Base-by-base conservation (phyloP, 371 early-diverging fungal genomes). In the Rhizopus arrhizus region DNA sequence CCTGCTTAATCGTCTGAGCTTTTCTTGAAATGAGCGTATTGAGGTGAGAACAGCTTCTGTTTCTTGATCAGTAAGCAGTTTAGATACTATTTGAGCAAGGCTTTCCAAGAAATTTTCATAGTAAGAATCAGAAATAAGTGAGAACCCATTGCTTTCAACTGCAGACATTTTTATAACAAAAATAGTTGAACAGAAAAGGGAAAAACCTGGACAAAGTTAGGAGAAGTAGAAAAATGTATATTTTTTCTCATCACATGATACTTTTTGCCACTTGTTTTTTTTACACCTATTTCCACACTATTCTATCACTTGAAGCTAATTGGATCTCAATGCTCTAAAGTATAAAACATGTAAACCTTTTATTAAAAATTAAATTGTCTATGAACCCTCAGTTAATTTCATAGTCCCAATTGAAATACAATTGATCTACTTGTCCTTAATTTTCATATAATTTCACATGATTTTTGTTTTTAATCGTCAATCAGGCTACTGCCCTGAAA, bases 31-130 rank as follows among this genome's bases (percentile, higher is more conserved):
- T 41, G 78, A 75, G 10, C 78, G 84, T 59, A 91, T 85, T n/a
- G 87, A 85, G 1, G 74, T 54, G 45, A 90, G 75, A 33, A 90
- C 83, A 8, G 78, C 68, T 64, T 91, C 94, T 1, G 91, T 91
- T 65, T 94, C 94, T 43, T 81, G 80, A 73, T 92, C 90, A 10
- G 94, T 91, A 59, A 94, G 74, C 29, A 90, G 84, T 66, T 83
- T 81, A 49, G 89, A 88, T 55, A 89, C 74, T 48, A 94, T 65
- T 53, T 82, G 89, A 15, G 93, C 93, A 16, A 91, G 73, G 36
- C 84, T 84, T 76, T 92, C 93, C 52, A 91, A 72, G 58, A 91
- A 92, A 74, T 89, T 88, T 64, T 89, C 89, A 76, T 82, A 86
- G 32, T 77, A 80, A 31, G 74, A 68, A 40, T 57, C 57, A 9